Conservation (phyloP, 2,329 filamentous ascomycete species). For the Phyllosticta citribraziliensis region DNA sequence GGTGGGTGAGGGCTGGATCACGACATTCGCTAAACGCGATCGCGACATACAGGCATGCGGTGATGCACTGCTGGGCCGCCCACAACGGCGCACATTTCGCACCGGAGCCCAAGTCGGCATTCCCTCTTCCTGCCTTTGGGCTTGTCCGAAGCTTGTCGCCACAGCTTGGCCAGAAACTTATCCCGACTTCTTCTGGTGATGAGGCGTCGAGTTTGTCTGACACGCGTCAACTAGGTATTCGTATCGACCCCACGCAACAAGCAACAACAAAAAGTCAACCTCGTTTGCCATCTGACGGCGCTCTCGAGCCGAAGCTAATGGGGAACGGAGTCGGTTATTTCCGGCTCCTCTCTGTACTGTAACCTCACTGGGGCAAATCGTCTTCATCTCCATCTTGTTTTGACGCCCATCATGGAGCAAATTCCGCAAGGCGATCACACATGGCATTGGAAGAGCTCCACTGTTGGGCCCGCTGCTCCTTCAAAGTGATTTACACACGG, state of each 20-base stretch:
- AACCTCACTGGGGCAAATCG: background rate
- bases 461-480: background rate
- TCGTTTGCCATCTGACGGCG: background rate
- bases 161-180: background rate
- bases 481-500: background rate
- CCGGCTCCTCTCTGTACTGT: background rate
- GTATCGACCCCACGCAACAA: background rate
- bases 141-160: slow-evolving; percentile 3
- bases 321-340: background rate
- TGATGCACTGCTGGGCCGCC: slow-evolving; percentile 4
- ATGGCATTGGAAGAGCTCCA: background rate
- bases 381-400: background rate
- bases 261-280: background rate
- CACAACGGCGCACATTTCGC: background rate
- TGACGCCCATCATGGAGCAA: background rate
- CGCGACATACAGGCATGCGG: slow-evolving; percentile 10
- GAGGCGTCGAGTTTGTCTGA: background rate
- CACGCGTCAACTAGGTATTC: background rate
- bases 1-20: background rate
- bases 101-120: background rate
- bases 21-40: slow-evolving; percentile 3
- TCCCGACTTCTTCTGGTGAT: background rate
- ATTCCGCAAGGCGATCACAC: background rate
- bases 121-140: background rate
- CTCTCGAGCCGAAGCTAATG: background rate